Percentiles rank a stretch among this genome's conserved stretches.
Evolutionary conservation across 148 eudicot genomes (phyloP).

Genomic region (Nepenthes gracilis): DNA sequence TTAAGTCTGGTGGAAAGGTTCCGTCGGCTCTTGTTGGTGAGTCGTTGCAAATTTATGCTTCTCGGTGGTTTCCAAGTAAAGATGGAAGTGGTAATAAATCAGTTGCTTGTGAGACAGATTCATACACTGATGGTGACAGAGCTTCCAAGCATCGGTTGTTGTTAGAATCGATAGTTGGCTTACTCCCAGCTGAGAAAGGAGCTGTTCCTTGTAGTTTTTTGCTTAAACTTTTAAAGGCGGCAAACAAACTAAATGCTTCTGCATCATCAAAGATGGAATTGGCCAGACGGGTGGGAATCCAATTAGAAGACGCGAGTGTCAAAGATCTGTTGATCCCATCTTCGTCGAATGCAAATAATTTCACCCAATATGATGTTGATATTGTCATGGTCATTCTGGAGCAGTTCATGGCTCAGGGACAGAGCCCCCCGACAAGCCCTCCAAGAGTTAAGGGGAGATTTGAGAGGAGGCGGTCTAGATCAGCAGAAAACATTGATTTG

Average conservation of each 20-base stretch:
- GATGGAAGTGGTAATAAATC: slow-evolving; percentile 13
- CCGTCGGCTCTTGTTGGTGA: slow-evolving; percentile 51
- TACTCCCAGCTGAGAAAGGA: slow-evolving; percentile 57
- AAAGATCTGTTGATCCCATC: slow-evolving; percentile 51
- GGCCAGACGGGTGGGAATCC: slow-evolving; percentile 56
- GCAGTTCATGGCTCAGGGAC: slow-evolving; percentile 57
- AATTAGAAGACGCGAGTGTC: slow-evolving; percentile 64
- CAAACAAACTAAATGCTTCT: slow-evolving; percentile 32
- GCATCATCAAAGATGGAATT: slow-evolving; percentile 51
- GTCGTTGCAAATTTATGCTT: slow-evolving; percentile 64
- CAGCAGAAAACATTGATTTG: slow-evolving; percentile 52
- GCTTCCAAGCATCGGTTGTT: slow-evolving; percentile 30
- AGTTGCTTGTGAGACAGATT: slow-evolving; percentile 19
- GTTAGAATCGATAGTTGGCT: slow-evolving; percentile 67
- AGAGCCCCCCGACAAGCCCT: slow-evolving; percentile 67
- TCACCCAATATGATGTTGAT: slow-evolving; percentile 54
- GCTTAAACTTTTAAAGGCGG: slow-evolving; percentile 51
- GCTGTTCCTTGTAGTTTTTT: slow-evolving; percentile 65
- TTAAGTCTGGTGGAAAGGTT: slow-evolving; percentile 57
- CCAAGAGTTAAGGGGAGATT: slow-evolving; percentile 34
- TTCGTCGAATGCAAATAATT: slow-evolving; percentile 4
- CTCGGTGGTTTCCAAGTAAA: slow-evolving; percentile 48
- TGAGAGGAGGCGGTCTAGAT: slow-evolving; percentile 52
- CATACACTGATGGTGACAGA: slow-evolving; percentile 20
- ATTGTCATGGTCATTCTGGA: slow-evolving; percentile 50